Percentiles rank a stretch among this genome's conserved stretches.
Conservation (phyloP, 139 green algal genomes). For the Dunaliella sp. region DNA sequence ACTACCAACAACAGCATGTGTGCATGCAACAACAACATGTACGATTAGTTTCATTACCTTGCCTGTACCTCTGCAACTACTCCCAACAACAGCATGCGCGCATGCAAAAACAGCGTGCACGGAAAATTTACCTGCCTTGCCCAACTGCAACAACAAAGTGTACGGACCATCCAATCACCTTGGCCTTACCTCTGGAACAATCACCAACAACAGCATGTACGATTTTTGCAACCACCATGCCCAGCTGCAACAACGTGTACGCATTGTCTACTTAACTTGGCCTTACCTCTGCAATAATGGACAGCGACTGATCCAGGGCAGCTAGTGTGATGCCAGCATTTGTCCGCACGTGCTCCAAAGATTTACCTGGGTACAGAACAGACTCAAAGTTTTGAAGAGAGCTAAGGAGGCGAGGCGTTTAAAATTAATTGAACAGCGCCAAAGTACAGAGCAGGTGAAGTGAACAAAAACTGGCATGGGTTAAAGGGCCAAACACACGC, state of each 20-base stretch:
- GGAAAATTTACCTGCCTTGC: not conserved
- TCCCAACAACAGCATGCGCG: too few species aligned
- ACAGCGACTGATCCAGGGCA: slow-evolving; percentile 41
- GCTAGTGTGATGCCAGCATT: slow-evolving; percentile 29
- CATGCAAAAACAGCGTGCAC: not conserved
- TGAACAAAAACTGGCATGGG: too few species aligned
- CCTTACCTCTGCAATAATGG: slow-evolving; percentile 29
- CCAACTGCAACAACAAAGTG: not conserved
- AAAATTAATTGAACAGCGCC: too few species aligned
- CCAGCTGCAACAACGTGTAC: not conserved
- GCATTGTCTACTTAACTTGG: not conserved
- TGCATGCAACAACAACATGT: too few species aligned
- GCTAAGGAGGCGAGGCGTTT: too few species aligned
- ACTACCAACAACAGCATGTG: too few species aligned
- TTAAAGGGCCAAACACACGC: too few species aligned
- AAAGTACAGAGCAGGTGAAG: too few species aligned
- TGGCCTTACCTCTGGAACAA: not conserved
- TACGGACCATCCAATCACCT: not conserved
- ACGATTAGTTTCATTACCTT: too few species aligned
- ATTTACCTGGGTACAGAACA: slow-evolving; percentile 31
- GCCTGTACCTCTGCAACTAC: too few species aligned
- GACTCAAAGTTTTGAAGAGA: not conserved
- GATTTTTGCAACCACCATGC: not conserved
- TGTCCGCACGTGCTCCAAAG: slow-evolving; percentile 43
- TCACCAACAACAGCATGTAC: not conserved